A percentile compares a stretch with the other conserved stretches of the same genome.
phyloP scores from a whole-genome alignment of 768 basidiomycete genomes.

The Crassisporium funariophilum region DNA sequence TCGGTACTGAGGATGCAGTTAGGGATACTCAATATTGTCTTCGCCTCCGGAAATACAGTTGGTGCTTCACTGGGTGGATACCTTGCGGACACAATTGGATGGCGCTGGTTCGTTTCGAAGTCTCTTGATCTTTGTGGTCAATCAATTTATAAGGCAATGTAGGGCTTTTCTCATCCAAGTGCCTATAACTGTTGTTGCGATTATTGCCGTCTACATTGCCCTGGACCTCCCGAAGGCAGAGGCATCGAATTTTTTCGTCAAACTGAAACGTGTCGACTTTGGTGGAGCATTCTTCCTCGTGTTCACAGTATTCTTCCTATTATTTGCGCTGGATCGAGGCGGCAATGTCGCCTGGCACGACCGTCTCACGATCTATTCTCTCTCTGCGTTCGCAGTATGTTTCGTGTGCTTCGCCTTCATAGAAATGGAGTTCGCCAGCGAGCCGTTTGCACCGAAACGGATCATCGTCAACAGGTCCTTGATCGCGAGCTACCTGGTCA shows the following conservation, averaged over 20 bases:
- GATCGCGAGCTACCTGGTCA: slow-evolving; percentile 57
- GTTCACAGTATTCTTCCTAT: slow-evolving; percentile 54
- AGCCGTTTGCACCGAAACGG: slow-evolving; percentile 59
- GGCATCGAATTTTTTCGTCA: slow-evolving; percentile 44
- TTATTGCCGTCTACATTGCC: slow-evolving; percentile 51
- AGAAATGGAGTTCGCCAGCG: slow-evolving; percentile 52
- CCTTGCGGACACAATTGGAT: slow-evolving; percentile 63
- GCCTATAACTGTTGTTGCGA: slow-evolving; percentile 55
- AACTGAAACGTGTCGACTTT: slow-evolving; percentile 66
- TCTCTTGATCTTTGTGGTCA: too few relatives aligned
- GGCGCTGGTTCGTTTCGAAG: slow-evolving; percentile 53
- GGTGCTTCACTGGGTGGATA: slow-evolving; percentile 69
- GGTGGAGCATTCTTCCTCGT: slow-evolving; percentile 58
- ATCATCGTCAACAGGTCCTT: slow-evolving; percentile 54
- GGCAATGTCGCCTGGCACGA: slow-evolving; percentile 53
- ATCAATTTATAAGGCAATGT: background rate
- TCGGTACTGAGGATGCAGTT: background rate
- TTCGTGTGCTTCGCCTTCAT: slow-evolving; percentile 43
- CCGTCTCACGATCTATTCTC: slow-evolving; percentile 35
- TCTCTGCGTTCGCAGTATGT: slow-evolving; percentile 35
- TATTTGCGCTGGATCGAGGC: slow-evolving; percentile 58
- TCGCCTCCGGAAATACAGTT: slow-evolving; percentile 53
- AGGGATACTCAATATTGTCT: slow-evolving; percentile 64
- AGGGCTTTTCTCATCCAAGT: slow-evolving; percentile 66
- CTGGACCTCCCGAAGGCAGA: slow-evolving; percentile 54